Conservation (phyloP, 495 filamentous ascomycete genomes). For the Talaromyces thailandensis region DNA sequence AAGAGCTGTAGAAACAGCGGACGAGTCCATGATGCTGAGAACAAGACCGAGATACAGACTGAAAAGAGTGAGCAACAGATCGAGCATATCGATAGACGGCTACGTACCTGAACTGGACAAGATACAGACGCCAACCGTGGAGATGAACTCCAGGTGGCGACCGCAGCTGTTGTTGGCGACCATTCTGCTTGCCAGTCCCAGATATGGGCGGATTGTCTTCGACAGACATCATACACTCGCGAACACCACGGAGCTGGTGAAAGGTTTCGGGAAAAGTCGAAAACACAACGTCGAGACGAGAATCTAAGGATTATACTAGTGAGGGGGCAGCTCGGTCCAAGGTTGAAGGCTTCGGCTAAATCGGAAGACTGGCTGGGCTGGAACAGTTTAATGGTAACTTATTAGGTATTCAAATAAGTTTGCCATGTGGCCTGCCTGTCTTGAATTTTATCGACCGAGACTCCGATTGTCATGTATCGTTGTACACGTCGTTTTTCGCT, state of each 20-base stretch:
- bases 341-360: background rate
- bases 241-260: background rate
- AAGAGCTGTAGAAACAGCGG: constrained; percentile 55
- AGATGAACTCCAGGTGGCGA: background rate
- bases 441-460: too few species aligned
- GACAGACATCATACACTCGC: background rate
- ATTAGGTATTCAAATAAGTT: too few species aligned
- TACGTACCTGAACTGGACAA: constrained; percentile 1
- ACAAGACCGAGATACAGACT: background rate
- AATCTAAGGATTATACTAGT: background rate
- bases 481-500: too few species aligned
- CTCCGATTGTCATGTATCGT: too few species aligned
- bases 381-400: too few species aligned
- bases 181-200: background rate
- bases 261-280: background rate
- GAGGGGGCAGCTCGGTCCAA: background rate
- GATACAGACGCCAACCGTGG: background rate
- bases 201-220: background rate
- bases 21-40: constrained; percentile 52
- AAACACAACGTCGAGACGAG: background rate
- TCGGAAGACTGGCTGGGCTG: too few species aligned
- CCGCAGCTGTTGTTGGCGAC: background rate
- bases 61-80: background rate
- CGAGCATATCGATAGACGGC: background rate
- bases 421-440: too few species aligned